phyloP scores from a whole-genome alignment of 805 yeast species.

The Saccharomycopsis schoenii region DNA sequence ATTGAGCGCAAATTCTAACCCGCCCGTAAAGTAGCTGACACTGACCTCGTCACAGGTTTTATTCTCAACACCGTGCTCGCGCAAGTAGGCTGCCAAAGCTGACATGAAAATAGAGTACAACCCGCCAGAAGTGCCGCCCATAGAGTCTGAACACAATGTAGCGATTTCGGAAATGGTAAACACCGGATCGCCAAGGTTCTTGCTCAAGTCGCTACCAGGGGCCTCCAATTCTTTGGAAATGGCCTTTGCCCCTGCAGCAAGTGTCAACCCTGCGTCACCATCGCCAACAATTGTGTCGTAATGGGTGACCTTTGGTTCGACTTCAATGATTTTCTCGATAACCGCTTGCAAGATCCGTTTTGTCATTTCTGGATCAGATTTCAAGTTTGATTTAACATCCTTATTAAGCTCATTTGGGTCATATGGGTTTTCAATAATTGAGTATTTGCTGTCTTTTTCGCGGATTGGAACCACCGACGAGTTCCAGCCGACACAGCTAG shows the following conservation, averaged over 20 bases:
- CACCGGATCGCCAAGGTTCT: slow-evolving; percentile 37
- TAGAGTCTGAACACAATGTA: slow-evolving; percentile 75
- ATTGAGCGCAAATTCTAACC: slow-evolving; percentile 49
- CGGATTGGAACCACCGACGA: slow-evolving; percentile 19
- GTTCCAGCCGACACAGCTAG: slow-evolving; percentile 77
- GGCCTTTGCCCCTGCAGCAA: slow-evolving; percentile 73
- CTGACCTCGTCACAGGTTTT: slow-evolving; percentile 23
- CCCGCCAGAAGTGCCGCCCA: slow-evolving; percentile 98
- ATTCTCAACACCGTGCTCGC: slow-evolving; percentile 18
- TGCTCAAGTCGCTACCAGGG: slow-evolving; percentile 33
- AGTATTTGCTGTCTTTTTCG: slow-evolving; percentile 23
- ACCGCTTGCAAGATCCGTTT: slow-evolving; percentile 34
- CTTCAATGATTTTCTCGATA: slow-evolving; percentile 42
- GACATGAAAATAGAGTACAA: slow-evolving; percentile 77
- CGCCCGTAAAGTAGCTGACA: slow-evolving; percentile 32
- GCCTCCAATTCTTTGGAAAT: slow-evolving; percentile 44
- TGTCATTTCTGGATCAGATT: slow-evolving; percentile 23
- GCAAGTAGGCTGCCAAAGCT: slow-evolving; percentile 52
- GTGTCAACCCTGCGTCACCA: slow-evolving; percentile 94
- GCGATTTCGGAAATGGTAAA: slow-evolving; percentile 40
- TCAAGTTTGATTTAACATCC: slow-evolving; percentile 3
- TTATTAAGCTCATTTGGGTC: slow-evolving; percentile 11
- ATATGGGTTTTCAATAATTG: slow-evolving; percentile 11
- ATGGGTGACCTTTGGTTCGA: slow-evolving; percentile 78
- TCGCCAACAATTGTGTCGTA: slow-evolving; percentile 90